phyloP scores from a whole-genome alignment of 768 basidiomycete species.

The Amanita pseudoporphyria region DNA sequence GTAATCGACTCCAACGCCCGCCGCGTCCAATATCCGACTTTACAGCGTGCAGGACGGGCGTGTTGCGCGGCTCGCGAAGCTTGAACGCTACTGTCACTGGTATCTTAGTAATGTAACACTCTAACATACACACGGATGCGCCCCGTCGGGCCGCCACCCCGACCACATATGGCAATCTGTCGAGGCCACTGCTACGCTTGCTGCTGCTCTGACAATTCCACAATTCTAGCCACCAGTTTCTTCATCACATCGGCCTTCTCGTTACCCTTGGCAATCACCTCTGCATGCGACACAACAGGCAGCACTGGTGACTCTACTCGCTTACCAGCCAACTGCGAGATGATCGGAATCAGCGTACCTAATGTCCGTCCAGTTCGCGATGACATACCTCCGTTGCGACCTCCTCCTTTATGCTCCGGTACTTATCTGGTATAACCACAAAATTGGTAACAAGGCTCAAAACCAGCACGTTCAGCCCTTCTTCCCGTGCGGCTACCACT shows the following conservation, averaged over 20 bases:
- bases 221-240: conserved; percentile 55
- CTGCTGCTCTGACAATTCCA: conserved; percentile 22
- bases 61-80: too few species aligned
- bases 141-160: too few species aligned
- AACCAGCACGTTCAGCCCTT: conserved; percentile 66
- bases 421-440: conserved; percentile 63
- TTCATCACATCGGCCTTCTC: conserved; percentile 67
- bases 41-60: too few species aligned
- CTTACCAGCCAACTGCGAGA: conserved; percentile 50
- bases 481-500: conserved; percentile 71
- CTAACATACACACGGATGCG: too few species aligned
- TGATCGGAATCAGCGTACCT: not conserved
- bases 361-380: not conserved
- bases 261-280: conserved; percentile 59
- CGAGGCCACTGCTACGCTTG: not conserved
- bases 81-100: not conserved
- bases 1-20: too few species aligned
- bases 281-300: conserved; percentile 63
- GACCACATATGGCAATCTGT: not conserved
- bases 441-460: conserved; percentile 81
- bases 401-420: conserved; percentile 63
- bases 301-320: conserved; percentile 28
- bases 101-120: too few species aligned
- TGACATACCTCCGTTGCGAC: conserved; percentile 64
- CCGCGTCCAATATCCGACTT: not conserved